These are phyloP conservation scores for Raffaelea deltoideospora DNA, from an alignment of 2,329 filamentous ascomycete species.

Conservation along the genomic window DNA sequence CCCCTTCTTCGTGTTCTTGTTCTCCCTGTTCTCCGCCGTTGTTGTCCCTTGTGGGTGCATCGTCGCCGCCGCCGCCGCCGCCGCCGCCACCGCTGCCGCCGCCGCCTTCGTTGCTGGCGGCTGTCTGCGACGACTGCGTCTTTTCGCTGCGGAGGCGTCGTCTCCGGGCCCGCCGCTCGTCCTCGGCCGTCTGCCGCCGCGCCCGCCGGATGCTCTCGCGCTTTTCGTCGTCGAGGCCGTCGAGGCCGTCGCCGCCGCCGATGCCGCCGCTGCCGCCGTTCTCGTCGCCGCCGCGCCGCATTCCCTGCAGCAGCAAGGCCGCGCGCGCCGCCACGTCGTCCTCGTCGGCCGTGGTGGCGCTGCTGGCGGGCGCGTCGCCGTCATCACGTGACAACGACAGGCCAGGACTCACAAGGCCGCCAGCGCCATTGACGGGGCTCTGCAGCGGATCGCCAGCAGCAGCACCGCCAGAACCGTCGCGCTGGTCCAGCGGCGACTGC, in stretches of 20 bases:
- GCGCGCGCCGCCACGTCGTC: slow-evolving; percentile 77
- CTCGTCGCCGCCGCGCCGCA: slow-evolving; percentile 50
- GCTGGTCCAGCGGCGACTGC: slow-evolving; percentile 16
- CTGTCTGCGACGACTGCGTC: not conserved
- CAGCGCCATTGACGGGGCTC: slow-evolving; percentile 16
- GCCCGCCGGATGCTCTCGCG: slow-evolving; percentile 45
- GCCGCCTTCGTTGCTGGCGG: not conserved
- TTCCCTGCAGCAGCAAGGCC: slow-evolving; percentile 67
- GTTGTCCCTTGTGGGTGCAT: too few relatives aligned
- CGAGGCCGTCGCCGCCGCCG: slow-evolving; percentile 47
- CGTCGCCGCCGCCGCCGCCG: not conserved
- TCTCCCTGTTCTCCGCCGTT: too few relatives aligned
- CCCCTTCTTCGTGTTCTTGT: too few relatives aligned
- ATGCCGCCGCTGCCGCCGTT: slow-evolving; percentile 36
- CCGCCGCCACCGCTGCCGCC: not conserved
- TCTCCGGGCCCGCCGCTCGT: slow-evolving; percentile 55
- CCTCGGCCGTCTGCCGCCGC: slow-evolving; percentile 59
- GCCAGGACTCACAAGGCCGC: slow-evolving; percentile 36
- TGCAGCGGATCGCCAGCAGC: not conserved
- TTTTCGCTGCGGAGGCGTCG: slow-evolving; percentile 47
- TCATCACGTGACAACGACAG: slow-evolving; percentile 27
- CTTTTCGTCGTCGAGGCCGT: slow-evolving; percentile 36
- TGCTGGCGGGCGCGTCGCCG: slow-evolving; percentile 61
- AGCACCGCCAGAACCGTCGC: not conserved
- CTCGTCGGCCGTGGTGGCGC: slow-evolving; percentile 55